Evolutionary conservation across 495 filamentous ascomycete species (phyloP).

Genomic region (Astrothelium subdiscretum): DNA sequence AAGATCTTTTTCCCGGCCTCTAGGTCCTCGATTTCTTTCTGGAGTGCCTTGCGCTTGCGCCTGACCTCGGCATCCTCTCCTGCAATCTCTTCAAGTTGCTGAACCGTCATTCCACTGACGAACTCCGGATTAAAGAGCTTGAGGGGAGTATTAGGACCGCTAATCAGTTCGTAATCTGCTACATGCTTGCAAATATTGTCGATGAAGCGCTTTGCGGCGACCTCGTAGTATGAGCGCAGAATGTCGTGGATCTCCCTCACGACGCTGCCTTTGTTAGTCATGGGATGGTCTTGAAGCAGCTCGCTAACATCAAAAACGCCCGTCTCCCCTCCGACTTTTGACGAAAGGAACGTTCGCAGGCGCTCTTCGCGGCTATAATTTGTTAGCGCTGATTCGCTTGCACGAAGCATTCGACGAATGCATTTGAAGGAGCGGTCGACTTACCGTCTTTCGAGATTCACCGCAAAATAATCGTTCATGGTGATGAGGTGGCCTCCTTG

Average conservation of each 20-base stretch:
- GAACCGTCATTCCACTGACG: neutral
- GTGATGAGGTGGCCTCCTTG: conserved; percentile 35
- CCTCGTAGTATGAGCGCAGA: conserved; percentile 48
- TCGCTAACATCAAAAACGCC: too few species aligned
- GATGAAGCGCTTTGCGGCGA: conserved; percentile 17
- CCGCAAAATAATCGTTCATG: conserved; percentile 42
- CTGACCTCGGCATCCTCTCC: conserved; percentile 10
- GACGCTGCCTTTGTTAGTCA: conserved; percentile 37
- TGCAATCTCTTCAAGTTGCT: conserved; percentile 6
- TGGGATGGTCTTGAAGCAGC: conserved; percentile 20
- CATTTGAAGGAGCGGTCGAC: too few species aligned
- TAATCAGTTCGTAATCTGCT: conserved; percentile 1
- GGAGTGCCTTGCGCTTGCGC: conserved; percentile 18
- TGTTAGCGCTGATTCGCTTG: too few species aligned
- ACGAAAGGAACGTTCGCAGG: too few species aligned
- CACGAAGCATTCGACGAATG: too few species aligned
- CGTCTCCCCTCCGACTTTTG: too few species aligned
- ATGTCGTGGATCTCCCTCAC: conserved; percentile 46
- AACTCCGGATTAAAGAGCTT: conserved; percentile 2
- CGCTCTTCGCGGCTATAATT: too few species aligned
- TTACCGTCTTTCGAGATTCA: conserved; percentile 36
- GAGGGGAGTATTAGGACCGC: neutral
- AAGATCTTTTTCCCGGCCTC: conserved; percentile 18
- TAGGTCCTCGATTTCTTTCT: conserved; percentile 23
- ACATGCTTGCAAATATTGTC: conserved; percentile 10